phyloP scores from a whole-genome alignment of 2,329 filamentous ascomycete genomes.

The Daldinia eschscholtzii region DNA sequence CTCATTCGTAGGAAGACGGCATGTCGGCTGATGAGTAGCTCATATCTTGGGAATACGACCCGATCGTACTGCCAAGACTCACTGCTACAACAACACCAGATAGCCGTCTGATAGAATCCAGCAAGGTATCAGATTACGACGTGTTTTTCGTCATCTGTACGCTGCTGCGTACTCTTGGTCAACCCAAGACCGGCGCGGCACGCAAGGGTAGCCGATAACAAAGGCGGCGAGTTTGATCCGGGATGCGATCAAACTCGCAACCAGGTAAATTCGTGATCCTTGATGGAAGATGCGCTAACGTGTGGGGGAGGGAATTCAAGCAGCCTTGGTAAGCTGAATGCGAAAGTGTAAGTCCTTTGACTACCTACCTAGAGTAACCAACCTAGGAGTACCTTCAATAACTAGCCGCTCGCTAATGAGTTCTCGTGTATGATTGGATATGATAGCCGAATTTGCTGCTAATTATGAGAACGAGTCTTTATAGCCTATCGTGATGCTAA shows the following conservation, averaged over 20 bases:
- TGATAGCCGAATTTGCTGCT: not conserved
- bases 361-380: too few relatives aligned
- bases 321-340: not conserved
- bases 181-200: not conserved
- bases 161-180: not conserved
- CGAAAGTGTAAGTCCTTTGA: not conserved
- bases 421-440: constrained; percentile 5
- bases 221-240: not conserved
- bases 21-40: too few relatives aligned
- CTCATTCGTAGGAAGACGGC: not conserved
- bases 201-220: not conserved
- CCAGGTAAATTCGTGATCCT: not conserved
- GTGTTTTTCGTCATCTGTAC: not conserved
- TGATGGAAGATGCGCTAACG: not conserved
- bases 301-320: not conserved
- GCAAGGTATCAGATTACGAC: not conserved
- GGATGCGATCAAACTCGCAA: not conserved
- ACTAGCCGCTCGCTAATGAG: constrained; percentile 16
- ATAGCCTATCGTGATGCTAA: constrained; percentile 7
- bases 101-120: not conserved
- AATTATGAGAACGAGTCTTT: constrained; percentile 6
- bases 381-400: not conserved
- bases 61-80: not conserved
- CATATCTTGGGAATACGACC: not conserved
- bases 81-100: not conserved